A percentile compares a stretch with the other conserved stretches of the same genome.
These are phyloP conservation scores for Lolium rigidum DNA, from an alignment of 176 grass and related monocot genomes.

Conservation along the genomic window DNA sequence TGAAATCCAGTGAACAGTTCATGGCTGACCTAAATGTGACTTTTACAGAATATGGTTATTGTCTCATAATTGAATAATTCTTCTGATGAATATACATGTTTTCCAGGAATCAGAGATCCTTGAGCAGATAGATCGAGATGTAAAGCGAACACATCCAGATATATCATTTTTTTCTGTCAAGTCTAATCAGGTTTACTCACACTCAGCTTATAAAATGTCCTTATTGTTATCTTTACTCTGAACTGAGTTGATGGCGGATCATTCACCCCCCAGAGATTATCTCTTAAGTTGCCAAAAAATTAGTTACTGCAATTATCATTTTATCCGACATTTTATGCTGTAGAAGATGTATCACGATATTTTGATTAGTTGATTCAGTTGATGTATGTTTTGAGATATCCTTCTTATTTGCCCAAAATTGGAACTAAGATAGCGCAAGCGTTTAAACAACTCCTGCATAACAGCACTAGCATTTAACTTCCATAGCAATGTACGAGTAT, in stretches of 20 bases:
- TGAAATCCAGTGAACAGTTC: conserved; percentile 11
- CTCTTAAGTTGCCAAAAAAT: background rate
- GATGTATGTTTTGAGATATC: conserved; percentile 7
- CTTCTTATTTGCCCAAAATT: background rate
- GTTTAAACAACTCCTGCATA: background rate
- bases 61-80: conserved; percentile 13
- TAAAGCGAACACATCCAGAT: conserved; percentile 90
- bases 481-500: background rate
- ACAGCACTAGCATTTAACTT: background rate
- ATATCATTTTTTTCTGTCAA: conserved; percentile 74
- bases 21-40: conserved; percentile 6
- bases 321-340: background rate
- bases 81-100: conserved; percentile 20
- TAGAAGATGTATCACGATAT: background rate
- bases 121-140: conserved; percentile 94
- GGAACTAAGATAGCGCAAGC: background rate
- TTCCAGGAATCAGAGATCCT: conserved; percentile 82
- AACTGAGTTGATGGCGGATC: background rate
- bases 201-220: conserved; percentile 24
- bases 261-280: background rate
- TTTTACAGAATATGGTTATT: conserved; percentile 26
- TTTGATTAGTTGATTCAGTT: conserved; percentile 3
- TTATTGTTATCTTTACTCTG: conserved; percentile 3
- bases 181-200: conserved; percentile 56
- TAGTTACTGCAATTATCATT: background rate